Evolutionary conservation across 805 yeast genomes (phyloP), one percentile per base, ranked within the genome.

Genomic region (Metschnikowia cubensis): DNA sequence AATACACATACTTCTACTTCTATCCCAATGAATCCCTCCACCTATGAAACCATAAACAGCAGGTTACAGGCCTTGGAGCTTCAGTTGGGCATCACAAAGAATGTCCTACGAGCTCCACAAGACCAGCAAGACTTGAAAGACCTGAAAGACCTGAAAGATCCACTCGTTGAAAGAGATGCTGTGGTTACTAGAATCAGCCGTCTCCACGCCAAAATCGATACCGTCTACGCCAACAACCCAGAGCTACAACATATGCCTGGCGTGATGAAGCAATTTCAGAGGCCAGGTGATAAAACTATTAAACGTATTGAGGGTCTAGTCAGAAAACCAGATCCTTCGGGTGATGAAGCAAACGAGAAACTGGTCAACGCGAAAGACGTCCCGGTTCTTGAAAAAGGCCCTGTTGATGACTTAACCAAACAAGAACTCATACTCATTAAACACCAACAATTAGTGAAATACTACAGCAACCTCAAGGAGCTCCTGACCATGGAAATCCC

Each of bases 401-500:
- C 25, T 14, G 32, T 43, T 11, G 46, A 43, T 35, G 21, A 35
- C 20, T 49, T 50, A 4, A 52, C 47, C 14, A 63, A 63, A 42
- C 57, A 61, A 47, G 58, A 62, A 41, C 40, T 60, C 42, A 41
- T 69, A 1, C 49, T 61, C 2, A 44, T 64, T n/a, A 61, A 62
- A 34, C 58, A 57, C 37, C 60, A 64, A 1, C 44, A 38, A 3
- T 55, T 69, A 15, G 51, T 55, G 33, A 55, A 57, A 31, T 64
- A 66, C 3, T 59, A 55, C 34, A 51, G 53, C 10, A 60, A 61
- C 37, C 52, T 64, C 17, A 41, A 50, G 35, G 60, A 63, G 42
- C 54, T 69, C 32, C 57, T 61, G 35, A 51, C 50, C 6, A 44
- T 68, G 53, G 67, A 66, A 25, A 42, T 60, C 13, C 57, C 62